Conservation (phyloP, 2,329 filamentous ascomycete genomes). For the Chrysosphaeria jannelii region DNA sequence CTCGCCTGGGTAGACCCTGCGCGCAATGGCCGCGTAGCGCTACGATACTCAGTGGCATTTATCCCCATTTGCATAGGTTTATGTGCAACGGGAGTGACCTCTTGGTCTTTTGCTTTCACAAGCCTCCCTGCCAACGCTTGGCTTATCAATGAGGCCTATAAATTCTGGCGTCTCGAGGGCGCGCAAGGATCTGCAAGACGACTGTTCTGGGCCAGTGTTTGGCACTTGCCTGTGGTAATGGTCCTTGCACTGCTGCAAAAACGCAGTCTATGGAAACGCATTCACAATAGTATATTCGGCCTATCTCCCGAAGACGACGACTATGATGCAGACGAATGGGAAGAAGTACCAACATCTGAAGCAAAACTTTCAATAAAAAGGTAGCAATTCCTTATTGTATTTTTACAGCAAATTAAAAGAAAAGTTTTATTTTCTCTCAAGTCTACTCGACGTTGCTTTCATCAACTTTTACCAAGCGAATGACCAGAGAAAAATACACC, state of each 20-base stretch:
- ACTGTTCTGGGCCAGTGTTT: conserved; percentile 92
- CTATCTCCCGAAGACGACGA: conserved; percentile 23
- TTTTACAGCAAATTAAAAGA: no score
- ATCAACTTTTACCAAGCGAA: no score
- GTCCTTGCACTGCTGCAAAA: conserved; percentile 79
- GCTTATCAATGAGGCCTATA: conserved; percentile 51
- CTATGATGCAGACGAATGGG: conserved; percentile 11
- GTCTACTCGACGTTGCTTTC: no score
- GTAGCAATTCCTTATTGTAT: no score
- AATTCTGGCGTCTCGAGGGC: conserved; percentile 55
- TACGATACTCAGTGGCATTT: conserved; percentile 64
- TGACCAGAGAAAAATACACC: conserved; percentile 50
- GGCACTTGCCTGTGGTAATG: conserved; percentile 75
- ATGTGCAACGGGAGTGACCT: conserved; percentile 52
- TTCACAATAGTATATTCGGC: conserved; percentile 41
- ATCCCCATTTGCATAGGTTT: conserved; percentile 62
- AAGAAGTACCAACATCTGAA: background rate
- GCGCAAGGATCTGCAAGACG: conserved; percentile 52
- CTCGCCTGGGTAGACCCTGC: conserved; percentile 66
- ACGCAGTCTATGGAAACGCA: conserved; percentile 64
- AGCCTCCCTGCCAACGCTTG: conserved; percentile 63
- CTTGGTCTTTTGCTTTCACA: conserved; percentile 56
- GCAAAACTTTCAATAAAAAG: no score
- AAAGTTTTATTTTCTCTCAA: no score
- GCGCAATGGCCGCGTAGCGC: conserved; percentile 57